A percentile compares a stretch with the other conserved stretches of the same genome.
Conservation (phyloP, 345 rosid species). For the Euphorbia pulcherrima region DNA sequence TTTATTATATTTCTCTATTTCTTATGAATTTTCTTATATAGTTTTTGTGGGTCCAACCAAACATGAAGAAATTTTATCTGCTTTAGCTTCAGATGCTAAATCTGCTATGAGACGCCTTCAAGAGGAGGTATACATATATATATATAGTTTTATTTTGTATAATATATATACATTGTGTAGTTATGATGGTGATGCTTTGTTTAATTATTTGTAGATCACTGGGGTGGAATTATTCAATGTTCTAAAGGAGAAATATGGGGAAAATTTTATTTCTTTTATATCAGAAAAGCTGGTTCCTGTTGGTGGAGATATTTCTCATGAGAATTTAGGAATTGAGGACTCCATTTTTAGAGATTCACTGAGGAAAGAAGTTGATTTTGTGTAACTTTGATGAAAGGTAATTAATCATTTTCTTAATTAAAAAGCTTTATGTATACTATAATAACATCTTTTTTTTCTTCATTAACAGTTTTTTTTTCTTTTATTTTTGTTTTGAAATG, state of each 20-base stretch:
- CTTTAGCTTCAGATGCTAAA: constrained; percentile 32
- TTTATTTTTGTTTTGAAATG: neutral
- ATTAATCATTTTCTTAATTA: too few relatives aligned
- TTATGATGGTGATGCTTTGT: neutral
- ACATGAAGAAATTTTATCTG: constrained; percentile 24
- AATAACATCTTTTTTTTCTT: neutral
- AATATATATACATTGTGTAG: neutral
- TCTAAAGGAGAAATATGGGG: constrained; percentile 26
- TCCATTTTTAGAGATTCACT: constrained; percentile 36
- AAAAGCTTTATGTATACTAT: too few relatives aligned
- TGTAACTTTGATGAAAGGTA: constrained; percentile 75
- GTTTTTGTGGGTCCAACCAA: constrained; percentile 20
- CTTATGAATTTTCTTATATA: constrained; percentile 17
- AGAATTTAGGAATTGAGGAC: constrained; percentile 28
- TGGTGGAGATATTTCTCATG: constrained; percentile 27
- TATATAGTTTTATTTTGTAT: neutral
- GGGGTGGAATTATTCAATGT: constrained; percentile 32
- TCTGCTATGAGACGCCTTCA: constrained; percentile 27
- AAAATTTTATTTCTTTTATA: constrained; percentile 1
- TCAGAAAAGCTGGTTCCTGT: constrained; percentile 23
- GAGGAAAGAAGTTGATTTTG: constrained; percentile 40
- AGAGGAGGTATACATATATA: constrained; percentile 22
- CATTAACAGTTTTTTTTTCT: neutral
- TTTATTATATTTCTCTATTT: constrained; percentile 24
- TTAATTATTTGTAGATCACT: constrained; percentile 17